Conservation (phyloP, 345 rosid genomes). For the Populus alba region DNA sequence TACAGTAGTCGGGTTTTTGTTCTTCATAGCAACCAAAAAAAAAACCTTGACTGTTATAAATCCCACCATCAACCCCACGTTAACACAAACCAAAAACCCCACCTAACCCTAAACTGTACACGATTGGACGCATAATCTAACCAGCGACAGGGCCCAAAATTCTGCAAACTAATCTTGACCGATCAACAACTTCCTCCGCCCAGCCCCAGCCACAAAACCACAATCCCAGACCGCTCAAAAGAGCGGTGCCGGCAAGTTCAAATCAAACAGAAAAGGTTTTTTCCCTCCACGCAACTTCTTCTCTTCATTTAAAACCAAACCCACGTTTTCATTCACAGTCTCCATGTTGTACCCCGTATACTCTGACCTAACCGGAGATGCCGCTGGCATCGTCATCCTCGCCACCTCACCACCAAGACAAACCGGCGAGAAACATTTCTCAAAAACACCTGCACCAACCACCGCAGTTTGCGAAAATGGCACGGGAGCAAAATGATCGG, state of each 20-base stretch:
- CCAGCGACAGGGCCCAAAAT: not conserved
- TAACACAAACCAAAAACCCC: not conserved
- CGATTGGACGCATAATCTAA: no score
- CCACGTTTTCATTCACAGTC: not conserved
- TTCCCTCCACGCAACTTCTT: not conserved
- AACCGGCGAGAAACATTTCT: not conserved
- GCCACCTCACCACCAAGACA: not conserved
- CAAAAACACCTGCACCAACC: not conserved
- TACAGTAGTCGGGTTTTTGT: no score
- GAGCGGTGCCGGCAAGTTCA: constrained; percentile 21
- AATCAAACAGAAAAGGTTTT: constrained; percentile 10
- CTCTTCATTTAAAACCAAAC: constrained; percentile 1
- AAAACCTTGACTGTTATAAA: not conserved
- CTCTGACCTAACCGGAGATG: constrained; percentile 4
- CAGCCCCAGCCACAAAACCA: not conserved
- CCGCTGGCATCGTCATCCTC: not conserved
- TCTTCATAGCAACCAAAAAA: no score
- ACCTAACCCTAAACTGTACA: not conserved
- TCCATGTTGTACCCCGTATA: not conserved
- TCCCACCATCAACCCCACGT: not conserved
- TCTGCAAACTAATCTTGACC: not conserved
- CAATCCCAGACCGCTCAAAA: not conserved
- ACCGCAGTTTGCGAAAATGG: not conserved
- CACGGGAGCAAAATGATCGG: not conserved
- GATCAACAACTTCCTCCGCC: not conserved